Evolutionary conservation across 2,329 filamentous ascomycete species (phyloP), one percentile per base, ranked within the genome.

Genomic region (Fusarium anthophilum): DNA sequence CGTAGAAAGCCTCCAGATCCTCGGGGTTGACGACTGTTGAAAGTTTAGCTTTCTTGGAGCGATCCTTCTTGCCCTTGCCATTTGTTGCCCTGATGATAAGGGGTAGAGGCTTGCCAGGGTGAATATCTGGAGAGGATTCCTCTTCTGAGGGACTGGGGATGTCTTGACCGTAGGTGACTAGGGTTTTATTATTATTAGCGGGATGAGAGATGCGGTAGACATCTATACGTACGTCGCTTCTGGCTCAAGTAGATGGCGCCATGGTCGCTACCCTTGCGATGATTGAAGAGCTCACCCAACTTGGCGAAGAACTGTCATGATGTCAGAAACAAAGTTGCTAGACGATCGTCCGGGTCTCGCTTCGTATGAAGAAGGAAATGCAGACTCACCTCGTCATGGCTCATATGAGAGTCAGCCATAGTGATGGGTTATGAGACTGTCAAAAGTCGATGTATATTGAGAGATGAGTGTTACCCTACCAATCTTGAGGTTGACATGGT

Each of bases 51-150:
- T 92, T 91, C 63, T 87, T 82, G 45, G 86, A 82, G 63, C 87
- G 87, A 72, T 88, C 86, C 70, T 83, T 85, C 77, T 88, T 90
- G 57, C 85, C 88, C 79, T 92, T 93, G 78, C 94, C 94, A 82
- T 98, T 94, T 39, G 93, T 93, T 20, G 94, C 96, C 69, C 95
- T 92, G 74, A 99, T 90, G 50, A 98, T 85, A 67, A 98, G 85
- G 13, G 95, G 92, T 20, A 93, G 84, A 11, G 91, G 91, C 35
- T 85, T 84, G 17, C 87, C 83, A 20, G 87, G 88, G 67, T 88
- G 83, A 4, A 91, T 86, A 75, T 94, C 91, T 77, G 89, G 86
- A 66, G 92, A 86, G 20, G 88, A 85, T 61, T 89, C 85, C 45
- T 86, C 85, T 66, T 84, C 83, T 41, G 83, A 80, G 35, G 86